Conservation (phyloP, 139 green algal genomes). For the Desmodesmus armatus region DNA sequence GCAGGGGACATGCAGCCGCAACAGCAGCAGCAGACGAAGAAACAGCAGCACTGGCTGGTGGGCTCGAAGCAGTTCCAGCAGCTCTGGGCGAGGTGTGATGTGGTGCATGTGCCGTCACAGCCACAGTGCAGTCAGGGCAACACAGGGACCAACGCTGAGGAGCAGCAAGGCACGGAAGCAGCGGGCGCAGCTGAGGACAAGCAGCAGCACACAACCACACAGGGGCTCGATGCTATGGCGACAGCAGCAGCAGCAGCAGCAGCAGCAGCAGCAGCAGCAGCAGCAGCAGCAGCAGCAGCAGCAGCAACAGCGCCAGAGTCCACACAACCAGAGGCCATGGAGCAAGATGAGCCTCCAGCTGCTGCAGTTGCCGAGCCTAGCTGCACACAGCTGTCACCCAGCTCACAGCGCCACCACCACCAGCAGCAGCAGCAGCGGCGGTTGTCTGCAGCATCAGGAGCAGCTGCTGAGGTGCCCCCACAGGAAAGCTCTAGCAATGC, state of each 20-base stretch:
- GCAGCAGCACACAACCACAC: too few relatives aligned
- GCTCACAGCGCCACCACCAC: not conserved
- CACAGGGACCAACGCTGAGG: too few relatives aligned
- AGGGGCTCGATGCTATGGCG: too few relatives aligned
- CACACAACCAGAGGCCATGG: too few relatives aligned
- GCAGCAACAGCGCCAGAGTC: constrained; percentile 1
- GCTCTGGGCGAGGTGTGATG: too few relatives aligned
- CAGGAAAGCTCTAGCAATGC: too few relatives aligned
- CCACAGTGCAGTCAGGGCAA: too few relatives aligned
- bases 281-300: not conserved
- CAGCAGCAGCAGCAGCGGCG: not conserved
- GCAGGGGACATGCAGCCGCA: not conserved
- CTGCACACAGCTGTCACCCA: not conserved
- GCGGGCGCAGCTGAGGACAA: too few relatives aligned
- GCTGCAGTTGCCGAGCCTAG: not conserved
- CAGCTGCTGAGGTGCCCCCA: not conserved
- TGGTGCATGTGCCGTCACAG: not conserved
- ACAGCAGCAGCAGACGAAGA: not conserved
- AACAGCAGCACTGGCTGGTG: not conserved
- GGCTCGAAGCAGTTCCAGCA: too few relatives aligned
- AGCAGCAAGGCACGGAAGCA: too few relatives aligned
- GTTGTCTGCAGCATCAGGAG: not conserved
- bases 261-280: not conserved
- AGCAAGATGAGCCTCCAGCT: too few relatives aligned
- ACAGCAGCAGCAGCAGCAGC: not conserved